A percentile compares a stretch with the other conserved stretches of the same genome.
Conservation (phyloP, 2,329 filamentous ascomycete genomes). For the Elsinoe perseae region DNA sequence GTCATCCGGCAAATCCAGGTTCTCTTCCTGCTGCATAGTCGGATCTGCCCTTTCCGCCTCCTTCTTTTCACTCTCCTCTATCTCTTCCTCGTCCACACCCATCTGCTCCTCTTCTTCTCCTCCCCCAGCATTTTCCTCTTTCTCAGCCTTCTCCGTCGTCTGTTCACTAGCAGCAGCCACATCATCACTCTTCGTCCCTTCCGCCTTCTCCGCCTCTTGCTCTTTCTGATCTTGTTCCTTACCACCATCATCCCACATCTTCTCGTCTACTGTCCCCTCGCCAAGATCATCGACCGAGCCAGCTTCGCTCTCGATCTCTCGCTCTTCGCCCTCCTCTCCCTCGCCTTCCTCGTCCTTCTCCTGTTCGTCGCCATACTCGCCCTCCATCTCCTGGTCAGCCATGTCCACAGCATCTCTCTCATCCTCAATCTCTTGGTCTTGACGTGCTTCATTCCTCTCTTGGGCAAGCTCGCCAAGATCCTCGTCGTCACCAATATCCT, state of each 20-base stretch:
- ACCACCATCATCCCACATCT: conserved; percentile 87
- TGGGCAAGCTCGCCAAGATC: conserved; percentile 87
- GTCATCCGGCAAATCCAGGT: conserved; percentile 77
- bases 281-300: conserved; percentile 89
- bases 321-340: conserved; percentile 56
- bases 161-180: conserved; percentile 39
- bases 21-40: conserved; percentile 72
- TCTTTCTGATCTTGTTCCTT: conserved; percentile 75
- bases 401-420: conserved; percentile 84
- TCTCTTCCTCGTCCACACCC: conserved; percentile 34
- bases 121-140: conserved; percentile 53
- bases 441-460: conserved; percentile 55
- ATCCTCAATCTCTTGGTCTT: conserved; percentile 58
- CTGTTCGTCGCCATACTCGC: conserved; percentile 57
- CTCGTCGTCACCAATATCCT: conserved; percentile 89
- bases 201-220: conserved; percentile 57
- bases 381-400: conserved; percentile 86
- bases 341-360: conserved; percentile 40
- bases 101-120: conserved; percentile 40
- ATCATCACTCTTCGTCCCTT: conserved; percentile 43
- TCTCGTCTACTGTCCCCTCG: conserved; percentile 86
- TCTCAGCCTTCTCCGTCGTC: conserved; percentile 48
- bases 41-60: conserved; percentile 61
- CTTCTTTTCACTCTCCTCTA: conserved; percentile 59
- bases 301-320: conserved; percentile 75